A percentile compares a stretch with the other conserved stretches of the same genome.
These are phyloP conservation scores for Xerocomus potaroensis DNA, from an alignment of 768 basidiomycete species.

Conservation along the genomic window DNA sequence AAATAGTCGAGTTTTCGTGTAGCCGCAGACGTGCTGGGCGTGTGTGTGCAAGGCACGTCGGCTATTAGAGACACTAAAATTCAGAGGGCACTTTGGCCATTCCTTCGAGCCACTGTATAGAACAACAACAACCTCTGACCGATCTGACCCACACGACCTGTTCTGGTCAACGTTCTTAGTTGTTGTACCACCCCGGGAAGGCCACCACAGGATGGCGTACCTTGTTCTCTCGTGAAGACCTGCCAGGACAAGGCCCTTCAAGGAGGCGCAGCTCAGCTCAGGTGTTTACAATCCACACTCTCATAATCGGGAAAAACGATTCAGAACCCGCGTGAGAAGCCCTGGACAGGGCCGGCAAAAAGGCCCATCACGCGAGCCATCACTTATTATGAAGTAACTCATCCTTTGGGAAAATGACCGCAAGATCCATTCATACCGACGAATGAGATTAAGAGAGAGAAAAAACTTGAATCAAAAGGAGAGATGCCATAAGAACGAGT, in stretches of 20 bases:
- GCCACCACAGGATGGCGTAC: constrained; percentile 8
- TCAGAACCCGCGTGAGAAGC: constrained; percentile 13
- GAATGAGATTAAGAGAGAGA: background rate
- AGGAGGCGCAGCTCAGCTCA: background rate
- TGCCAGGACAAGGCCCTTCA: constrained; percentile 7
- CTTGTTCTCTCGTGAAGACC: constrained; percentile 3
- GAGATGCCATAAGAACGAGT: constrained; percentile 23
- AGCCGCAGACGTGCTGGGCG: too few relatives aligned
- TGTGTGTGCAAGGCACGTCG: constrained; percentile 23
- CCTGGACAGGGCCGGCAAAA: background rate
- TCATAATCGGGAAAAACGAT: constrained; percentile 14
- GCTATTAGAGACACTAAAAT: constrained; percentile 12
- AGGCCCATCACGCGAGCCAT: too few relatives aligned
- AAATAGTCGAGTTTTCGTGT: background rate
- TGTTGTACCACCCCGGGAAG: background rate
- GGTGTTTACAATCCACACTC: background rate
- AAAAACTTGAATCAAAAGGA: background rate
- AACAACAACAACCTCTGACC: too few relatives aligned
- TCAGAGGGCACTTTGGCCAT: too few relatives aligned
- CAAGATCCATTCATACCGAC: constrained; percentile 14
- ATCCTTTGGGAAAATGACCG: constrained; percentile 8
- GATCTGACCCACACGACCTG: too few relatives aligned
- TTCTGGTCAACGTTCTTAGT: too few relatives aligned
- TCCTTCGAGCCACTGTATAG: too few relatives aligned
- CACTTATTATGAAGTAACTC: background rate